A percentile compares a stretch with the other conserved stretches of the same genome.
phyloP scores from a whole-genome alignment of 345 rosid species.

The Orychophragmus violaceus region DNA sequence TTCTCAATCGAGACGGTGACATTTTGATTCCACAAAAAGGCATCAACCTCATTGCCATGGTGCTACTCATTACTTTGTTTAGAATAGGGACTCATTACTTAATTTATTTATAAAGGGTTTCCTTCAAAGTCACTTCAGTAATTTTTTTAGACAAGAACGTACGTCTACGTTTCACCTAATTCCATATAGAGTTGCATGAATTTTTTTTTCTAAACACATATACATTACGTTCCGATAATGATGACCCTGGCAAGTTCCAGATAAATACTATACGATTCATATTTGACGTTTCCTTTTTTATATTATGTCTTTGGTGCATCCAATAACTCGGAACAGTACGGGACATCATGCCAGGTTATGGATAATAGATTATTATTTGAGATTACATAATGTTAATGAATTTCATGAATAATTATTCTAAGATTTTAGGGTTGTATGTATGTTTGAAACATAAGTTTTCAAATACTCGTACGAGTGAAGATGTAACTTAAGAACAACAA shows the following conservation, averaged over 20 bases:
- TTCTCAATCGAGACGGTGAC: constrained; percentile 19
- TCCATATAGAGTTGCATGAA: background rate
- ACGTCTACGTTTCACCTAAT: constrained; percentile 10
- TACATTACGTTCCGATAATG: background rate
- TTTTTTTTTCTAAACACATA: background rate
- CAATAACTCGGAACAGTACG: background rate
- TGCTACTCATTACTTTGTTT: constrained; percentile 18
- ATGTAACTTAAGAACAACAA: background rate
- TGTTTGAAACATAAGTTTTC: background rate
- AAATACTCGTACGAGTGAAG: background rate
- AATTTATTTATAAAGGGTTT: background rate
- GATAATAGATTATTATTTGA: background rate
- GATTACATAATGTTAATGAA: background rate
- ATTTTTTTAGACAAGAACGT: background rate
- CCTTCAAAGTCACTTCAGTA: constrained; percentile 18
- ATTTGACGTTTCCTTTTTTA: background rate
- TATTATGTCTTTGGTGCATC: background rate
- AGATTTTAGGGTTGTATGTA: background rate
- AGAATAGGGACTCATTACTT: constrained; percentile 5
- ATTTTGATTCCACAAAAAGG: constrained; percentile 13
- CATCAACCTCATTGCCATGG: constrained; percentile 8
- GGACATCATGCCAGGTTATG: background rate
- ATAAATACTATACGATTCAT: background rate
- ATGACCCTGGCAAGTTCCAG: background rate
- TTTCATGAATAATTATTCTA: background rate